Evolutionary conservation across 2,329 filamentous ascomycete genomes (phyloP), one percentile per base, ranked within the genome.

Genomic region (Emergomyces orientalis): DNA sequence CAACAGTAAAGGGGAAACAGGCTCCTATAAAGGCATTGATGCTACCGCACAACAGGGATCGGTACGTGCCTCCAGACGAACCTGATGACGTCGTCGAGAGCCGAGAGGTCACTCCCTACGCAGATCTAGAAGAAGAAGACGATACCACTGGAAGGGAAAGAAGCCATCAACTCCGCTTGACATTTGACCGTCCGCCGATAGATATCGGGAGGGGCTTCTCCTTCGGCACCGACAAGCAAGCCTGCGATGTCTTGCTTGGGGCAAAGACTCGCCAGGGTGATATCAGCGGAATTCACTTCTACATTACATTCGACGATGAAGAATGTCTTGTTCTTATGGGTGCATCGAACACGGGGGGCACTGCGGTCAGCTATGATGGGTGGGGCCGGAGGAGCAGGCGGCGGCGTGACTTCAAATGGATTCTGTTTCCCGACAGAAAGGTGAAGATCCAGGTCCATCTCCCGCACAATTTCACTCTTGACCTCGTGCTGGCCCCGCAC

Each of bases 31-130:
- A 32, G 32, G 52, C 49, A 6, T 43, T 56, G n/a, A 32, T 41
- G 34, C 30, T 57, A 34, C 43, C 43, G 13, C 58, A 60, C 19
- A 62, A 62, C 52, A 62, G 25, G 39, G 60, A 62, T 55, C 60
- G 49, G 17, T 62, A 62, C 43, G 9, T 62, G 25, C 41, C 37
- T 32, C 7, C 32, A 32, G 32, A 32, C 55, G 30, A 32, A 41
- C 37, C 14, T 58, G 34, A 41, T 41, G 25, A 58, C 32, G 32
- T 32, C 30, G 22, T 58, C 34, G 55, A 58, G 55, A 58, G 55
- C 37, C 25, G 55, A 58, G 27, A 58, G 55, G 22, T 41, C 55
- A 58, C 37, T 22, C 37, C 37, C 30, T 58, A 58, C 55, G 27
- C 30, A 22, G 37, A 58, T 58, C 34, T 41, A 58, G 30, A 58